Evolutionary conservation across 1,284 basidiomycete species (phyloP).

Genomic region (Naganishia liquefaciens): DNA sequence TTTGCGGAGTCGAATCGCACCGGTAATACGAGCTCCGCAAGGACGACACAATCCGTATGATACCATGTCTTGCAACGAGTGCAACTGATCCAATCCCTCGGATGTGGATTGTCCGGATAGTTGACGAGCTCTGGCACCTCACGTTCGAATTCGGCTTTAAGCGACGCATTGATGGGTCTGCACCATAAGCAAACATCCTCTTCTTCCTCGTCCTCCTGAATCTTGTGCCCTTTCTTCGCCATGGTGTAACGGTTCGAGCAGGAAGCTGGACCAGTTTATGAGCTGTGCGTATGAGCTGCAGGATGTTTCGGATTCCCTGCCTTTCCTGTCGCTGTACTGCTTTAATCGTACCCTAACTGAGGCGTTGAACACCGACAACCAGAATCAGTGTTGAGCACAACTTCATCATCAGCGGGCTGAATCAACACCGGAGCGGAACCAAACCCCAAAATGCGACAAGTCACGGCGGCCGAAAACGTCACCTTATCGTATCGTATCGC

Average conservation of each 20-base stretch:
- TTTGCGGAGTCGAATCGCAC: neutral
- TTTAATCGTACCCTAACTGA: too few species aligned
- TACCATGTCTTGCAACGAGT: conserved; percentile 49
- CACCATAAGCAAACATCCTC: conserved; percentile 7
- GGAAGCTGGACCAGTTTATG: neutral
- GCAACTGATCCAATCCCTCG: conserved; percentile 48
- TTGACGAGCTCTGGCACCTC: neutral
- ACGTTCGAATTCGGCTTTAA: conserved; percentile 4
- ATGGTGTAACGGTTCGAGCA: neutral
- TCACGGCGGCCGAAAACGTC: too few species aligned
- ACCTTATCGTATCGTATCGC: too few species aligned
- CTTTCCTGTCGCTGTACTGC: too few species aligned
- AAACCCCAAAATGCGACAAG: too few species aligned
- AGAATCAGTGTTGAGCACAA: too few species aligned
- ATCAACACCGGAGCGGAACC: too few species aligned
- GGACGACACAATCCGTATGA: conserved; percentile 47
- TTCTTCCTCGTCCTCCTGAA: neutral
- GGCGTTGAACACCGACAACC: too few species aligned
- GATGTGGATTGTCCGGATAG: neutral
- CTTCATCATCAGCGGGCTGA: too few species aligned
- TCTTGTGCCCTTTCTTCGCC: conserved; percentile 3
- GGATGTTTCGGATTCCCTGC: too few species aligned
- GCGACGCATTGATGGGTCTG: conserved; percentile 11
- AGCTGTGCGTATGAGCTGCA: neutral
- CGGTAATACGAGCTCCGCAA: conserved; percentile 13